Percentiles rank a stretch among this genome's conserved stretches.
Conservation (phyloP, 1,284 basidiomycete species). For the Trametes sp. region DNA sequence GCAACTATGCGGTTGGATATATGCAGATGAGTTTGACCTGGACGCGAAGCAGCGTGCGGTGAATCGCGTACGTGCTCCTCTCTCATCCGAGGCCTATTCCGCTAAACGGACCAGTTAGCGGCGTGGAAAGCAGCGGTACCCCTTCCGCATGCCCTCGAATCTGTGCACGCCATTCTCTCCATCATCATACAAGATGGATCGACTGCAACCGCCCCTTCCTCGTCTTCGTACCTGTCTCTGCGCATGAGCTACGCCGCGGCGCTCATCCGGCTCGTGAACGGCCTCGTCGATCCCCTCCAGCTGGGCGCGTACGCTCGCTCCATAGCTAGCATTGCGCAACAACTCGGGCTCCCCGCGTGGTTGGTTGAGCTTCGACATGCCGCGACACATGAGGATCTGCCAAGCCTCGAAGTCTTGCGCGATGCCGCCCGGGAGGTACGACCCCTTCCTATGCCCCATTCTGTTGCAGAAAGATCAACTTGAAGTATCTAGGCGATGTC, state of each 20-base stretch:
- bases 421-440: slow-evolving; percentile 78
- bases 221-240: slow-evolving; percentile 54
- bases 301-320: slow-evolving; percentile 88
- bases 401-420: slow-evolving; percentile 82
- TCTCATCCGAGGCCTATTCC: slow-evolving; percentile 16
- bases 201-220: slow-evolving; percentile 14
- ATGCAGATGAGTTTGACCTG: slow-evolving; percentile 68
- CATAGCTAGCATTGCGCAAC: slow-evolving; percentile 87
- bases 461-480: no score
- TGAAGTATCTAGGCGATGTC: slow-evolving; percentile 62
- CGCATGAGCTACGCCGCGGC: slow-evolving; percentile 79
- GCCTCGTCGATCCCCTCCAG: slow-evolving; percentile 94
- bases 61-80: slow-evolving; percentile 63
- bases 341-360: slow-evolving; percentile 88
- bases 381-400: slow-evolving; percentile 95
- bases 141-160: slow-evolving; percentile 79
- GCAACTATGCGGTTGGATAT: slow-evolving; percentile 85
- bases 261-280: slow-evolving; percentile 92
- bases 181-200: slow-evolving; percentile 61
- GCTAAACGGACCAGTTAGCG: slow-evolving; percentile 60
- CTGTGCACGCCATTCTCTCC: slow-evolving; percentile 71
- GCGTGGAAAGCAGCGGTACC: slow-evolving; percentile 78
- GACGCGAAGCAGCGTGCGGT: slow-evolving; percentile 68
- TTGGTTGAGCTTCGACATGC: slow-evolving; percentile 96
- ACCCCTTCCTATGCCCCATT: slow-evolving; percentile 1